These are phyloP conservation scores for Paramarasmius palmivorus DNA, from an alignment of 1,284 basidiomycete species.

Conservation along the genomic window DNA sequence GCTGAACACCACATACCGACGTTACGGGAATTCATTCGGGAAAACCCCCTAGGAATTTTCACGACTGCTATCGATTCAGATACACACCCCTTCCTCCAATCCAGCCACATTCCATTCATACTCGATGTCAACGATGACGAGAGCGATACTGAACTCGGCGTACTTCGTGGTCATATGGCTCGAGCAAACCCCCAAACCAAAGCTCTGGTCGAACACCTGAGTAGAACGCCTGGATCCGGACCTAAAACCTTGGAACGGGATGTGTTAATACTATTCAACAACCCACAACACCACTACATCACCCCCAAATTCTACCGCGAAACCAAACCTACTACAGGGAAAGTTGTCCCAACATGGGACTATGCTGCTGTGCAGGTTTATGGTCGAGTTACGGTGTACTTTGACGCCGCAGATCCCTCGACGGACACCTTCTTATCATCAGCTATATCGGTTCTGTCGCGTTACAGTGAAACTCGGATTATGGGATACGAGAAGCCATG, in stretches of 20 bases:
- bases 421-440: slow-evolving; percentile 17
- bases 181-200: slow-evolving; percentile 28
- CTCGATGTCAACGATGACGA: slow-evolving; percentile 27
- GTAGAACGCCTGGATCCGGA: slow-evolving; percentile 2
- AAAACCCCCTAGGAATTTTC: slow-evolving; percentile 38
- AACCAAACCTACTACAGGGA: slow-evolving; percentile 28
- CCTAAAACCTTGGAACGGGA: slow-evolving; percentile 2
- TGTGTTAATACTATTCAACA: slow-evolving; percentile 26
- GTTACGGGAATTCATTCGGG: slow-evolving; percentile 35
- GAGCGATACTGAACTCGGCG: slow-evolving; percentile 18
- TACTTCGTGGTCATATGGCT: slow-evolving; percentile 27
- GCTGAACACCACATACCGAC: slow-evolving; percentile 35
- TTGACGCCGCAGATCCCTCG: slow-evolving; percentile 10
- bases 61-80: slow-evolving; percentile 30
- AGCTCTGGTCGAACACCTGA: slow-evolving; percentile 22
- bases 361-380: slow-evolving; percentile 28
- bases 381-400: slow-evolving; percentile 22
- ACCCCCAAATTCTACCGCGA: slow-evolving; percentile 28
- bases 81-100: slow-evolving; percentile 32
- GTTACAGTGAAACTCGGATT: slow-evolving; percentile 14
- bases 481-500: slow-evolving; percentile 20
- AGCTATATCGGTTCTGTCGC: slow-evolving; percentile 17
- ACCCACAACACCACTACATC: slow-evolving; percentile 26
- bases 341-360: slow-evolving; percentile 29
- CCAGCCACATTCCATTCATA: slow-evolving; percentile 42